Evolutionary conservation across 2,329 filamentous ascomycete species (phyloP), one percentile per base, ranked within the genome.

Genomic region (Aureobasidium sp.): DNA sequence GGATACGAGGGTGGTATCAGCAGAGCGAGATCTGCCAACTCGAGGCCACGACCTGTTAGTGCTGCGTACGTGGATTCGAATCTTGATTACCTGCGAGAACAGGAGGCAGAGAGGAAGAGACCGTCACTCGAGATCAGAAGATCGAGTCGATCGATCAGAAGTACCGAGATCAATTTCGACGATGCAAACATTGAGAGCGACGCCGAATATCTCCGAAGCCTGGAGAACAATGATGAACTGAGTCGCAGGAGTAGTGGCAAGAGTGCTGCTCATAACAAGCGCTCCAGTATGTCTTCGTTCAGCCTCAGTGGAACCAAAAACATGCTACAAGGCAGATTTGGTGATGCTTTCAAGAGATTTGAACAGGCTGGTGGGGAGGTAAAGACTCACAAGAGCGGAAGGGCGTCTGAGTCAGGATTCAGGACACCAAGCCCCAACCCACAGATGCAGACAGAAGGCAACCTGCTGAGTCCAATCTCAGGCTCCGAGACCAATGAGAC

Each of bases 311-410:
- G 42, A 29, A 58, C 54, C 3, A 58, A 58, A 12, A 90, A 85
- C 62, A 85, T 96, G 40, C 79, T 97, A n/a, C 87, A 86, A 5
- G 90, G 91, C 27, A 91, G 88, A 67, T 97, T 97, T 72, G 91
- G 92, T 0, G 92, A 97, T 69, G 92, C 93, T 3, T 97, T 97
- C 76, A 91, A 93, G 70, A 84, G 89, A 6, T 97, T 97, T 67
- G 94, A 99, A 53, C 53, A 47, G 19, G 39, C 35, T 3, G 33
- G 40, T 11, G 54, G 35, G 42, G 45, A 49, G 12, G 17, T 11
- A 2, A 60, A 37, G 37, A 22, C 35, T 4, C 22, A 60, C 7
- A 56, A 47, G 31, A 40, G 45, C n/a, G 35, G 48, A n/a, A 37
- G 37, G 57, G 62, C 45, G 37, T 35, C 53, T 17, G 45, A 58